A percentile compares a stretch with the other conserved stretches of the same genome.
phyloP scores from a whole-genome alignment of 108 stramenopile species.

The Cylindrotheca fusiformis region DNA sequence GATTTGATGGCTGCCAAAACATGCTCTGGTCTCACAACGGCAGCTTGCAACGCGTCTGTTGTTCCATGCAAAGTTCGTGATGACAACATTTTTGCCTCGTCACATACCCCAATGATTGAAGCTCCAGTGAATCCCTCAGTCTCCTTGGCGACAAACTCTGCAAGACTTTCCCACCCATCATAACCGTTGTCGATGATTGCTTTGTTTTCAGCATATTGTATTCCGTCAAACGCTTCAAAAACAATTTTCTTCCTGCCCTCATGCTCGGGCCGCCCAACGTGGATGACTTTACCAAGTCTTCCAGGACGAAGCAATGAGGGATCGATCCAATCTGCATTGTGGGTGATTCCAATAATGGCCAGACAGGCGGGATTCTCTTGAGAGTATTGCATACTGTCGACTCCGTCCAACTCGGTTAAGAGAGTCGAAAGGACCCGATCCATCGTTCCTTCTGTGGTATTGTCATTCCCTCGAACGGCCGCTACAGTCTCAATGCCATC shows the following conservation, averaged over 20 bases:
- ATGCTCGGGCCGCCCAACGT: slow-evolving; percentile 44
- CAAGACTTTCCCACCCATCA: slow-evolving; percentile 33
- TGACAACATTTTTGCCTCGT: slow-evolving; percentile 51
- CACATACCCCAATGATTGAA: slow-evolving; percentile 58
- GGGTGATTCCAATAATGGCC: slow-evolving; percentile 79
- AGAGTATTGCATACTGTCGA: slow-evolving; percentile 23
- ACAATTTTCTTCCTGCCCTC: slow-evolving; percentile 54
- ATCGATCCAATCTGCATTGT: slow-evolving; percentile 68
- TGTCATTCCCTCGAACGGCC: slow-evolving; percentile 75
- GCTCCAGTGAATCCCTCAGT: slow-evolving; percentile 65
- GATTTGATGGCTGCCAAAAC: slow-evolving; percentile 9
- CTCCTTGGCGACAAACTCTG: slow-evolving; percentile 36
- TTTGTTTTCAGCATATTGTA: slow-evolving; percentile 30
- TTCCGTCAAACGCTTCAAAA: slow-evolving; percentile 26
- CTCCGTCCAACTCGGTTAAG: slow-evolving; percentile 82
- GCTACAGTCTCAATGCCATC: slow-evolving; percentile 87
- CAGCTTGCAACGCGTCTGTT: background rate
- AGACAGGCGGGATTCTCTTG: slow-evolving; percentile 22
- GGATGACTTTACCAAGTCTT: slow-evolving; percentile 57
- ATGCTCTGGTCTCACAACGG: background rate
- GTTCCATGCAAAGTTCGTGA: background rate
- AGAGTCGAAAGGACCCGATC: slow-evolving; percentile 83
- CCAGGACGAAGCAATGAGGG: slow-evolving; percentile 78
- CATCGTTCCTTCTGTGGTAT: slow-evolving; percentile 86
- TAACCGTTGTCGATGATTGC: slow-evolving; percentile 22